These are phyloP conservation scores for Cicer judaicum DNA, from an alignment of 306 rosid genomes.

Conservation along the genomic window DNA sequence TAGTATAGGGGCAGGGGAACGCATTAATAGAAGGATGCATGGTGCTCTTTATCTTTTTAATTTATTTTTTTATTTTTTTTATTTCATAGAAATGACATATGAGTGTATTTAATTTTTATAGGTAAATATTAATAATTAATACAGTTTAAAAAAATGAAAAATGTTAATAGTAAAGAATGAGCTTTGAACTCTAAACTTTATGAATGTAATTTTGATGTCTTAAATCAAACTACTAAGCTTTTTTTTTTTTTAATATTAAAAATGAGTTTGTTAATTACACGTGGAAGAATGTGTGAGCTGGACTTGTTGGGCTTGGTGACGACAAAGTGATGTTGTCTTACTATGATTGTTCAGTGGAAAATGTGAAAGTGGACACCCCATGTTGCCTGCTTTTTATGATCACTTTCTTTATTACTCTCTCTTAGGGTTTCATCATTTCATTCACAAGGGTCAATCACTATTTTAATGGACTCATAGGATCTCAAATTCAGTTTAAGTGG, in stretches of 20 bases:
- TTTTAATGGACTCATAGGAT: neutral
- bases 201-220: too few relatives aligned
- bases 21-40: constrained; percentile 26
- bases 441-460: neutral
- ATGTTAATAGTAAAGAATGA: too few relatives aligned
- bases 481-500: too few relatives aligned
- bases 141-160: too few relatives aligned
- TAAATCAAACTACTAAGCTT: too few relatives aligned
- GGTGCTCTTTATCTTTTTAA: constrained; percentile 13
- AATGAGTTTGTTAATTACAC: constrained; percentile 46
- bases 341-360: constrained; percentile 59
- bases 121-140: too few relatives aligned
- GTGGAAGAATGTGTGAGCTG: constrained; percentile 70
- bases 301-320: constrained; percentile 68
- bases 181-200: too few relatives aligned
- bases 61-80: too few relatives aligned
- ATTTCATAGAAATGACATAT: too few relatives aligned
- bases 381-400: constrained; percentile 46
- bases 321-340: constrained; percentile 65
- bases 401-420: constrained; percentile 3
- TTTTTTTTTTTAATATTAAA: too few relatives aligned
- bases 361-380: constrained; percentile 58
- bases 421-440: constrained; percentile 43
- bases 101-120: too few relatives aligned
- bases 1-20: constrained; percentile 35